A percentile compares a stretch with the other conserved stretches of the same genome.
Conservation (phyloP, 176 grass and related monocot species). For the Neostapfia colusana region DNA sequence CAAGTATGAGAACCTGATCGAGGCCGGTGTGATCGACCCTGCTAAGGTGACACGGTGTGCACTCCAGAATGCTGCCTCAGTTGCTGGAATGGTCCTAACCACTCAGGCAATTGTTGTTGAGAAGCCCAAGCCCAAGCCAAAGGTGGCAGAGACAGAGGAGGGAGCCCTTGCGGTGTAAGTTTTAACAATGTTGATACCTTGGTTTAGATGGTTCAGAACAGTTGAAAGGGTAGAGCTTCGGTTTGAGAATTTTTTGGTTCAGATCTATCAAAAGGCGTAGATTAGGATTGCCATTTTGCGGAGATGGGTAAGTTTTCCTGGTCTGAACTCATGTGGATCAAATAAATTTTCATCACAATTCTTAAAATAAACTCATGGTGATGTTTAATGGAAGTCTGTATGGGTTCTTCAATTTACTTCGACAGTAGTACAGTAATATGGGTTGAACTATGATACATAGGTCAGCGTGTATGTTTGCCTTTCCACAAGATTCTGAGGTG, state of each 20-base stretch:
- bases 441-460: background rate
- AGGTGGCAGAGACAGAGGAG: constrained; percentile 30
- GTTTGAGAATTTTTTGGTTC: constrained; percentile 24
- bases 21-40: constrained; percentile 57
- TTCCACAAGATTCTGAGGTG: background rate
- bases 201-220: constrained; percentile 28
- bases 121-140: constrained; percentile 51
- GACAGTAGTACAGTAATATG: too few relatives aligned
- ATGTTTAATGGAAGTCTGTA: background rate
- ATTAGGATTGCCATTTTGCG: constrained; percentile 46
- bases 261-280: constrained; percentile 20
- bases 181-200: background rate
- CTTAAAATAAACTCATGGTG: constrained; percentile 34
- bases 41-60: constrained; percentile 65
- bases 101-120: constrained; percentile 67
- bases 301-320: constrained; percentile 22
- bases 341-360: constrained; percentile 22
- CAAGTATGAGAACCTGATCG: constrained; percentile 58
- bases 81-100: constrained; percentile 66
- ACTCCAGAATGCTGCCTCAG: constrained; percentile 59
- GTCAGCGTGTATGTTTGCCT: too few relatives aligned
- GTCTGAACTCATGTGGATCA: constrained; percentile 32
- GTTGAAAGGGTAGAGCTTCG: constrained; percentile 31
- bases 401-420: background rate
- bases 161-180: constrained; percentile 33